A percentile compares a stretch with the other conserved stretches of the same genome.
Conservation (phyloP, 306 rosid species). For the Citrullus amarus region DNA sequence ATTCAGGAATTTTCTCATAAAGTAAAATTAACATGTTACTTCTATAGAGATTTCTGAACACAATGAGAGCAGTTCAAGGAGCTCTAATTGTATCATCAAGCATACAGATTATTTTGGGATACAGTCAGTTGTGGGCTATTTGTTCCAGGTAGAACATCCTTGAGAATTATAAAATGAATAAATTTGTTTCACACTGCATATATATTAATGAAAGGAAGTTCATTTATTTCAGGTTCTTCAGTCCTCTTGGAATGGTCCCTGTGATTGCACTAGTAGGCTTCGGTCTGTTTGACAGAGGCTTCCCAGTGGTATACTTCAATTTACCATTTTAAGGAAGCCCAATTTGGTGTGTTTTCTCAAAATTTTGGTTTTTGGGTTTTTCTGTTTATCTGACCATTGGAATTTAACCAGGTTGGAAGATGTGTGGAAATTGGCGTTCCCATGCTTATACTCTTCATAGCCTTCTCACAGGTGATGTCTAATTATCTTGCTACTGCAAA, state of each 20-base stretch:
- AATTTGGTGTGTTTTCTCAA: neutral
- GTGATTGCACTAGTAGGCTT: conserved; percentile 91
- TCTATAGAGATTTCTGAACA: conserved; percentile 67
- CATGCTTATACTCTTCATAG: conserved; percentile 71
- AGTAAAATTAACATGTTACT: neutral
- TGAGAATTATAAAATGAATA: neutral
- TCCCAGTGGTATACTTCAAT: conserved; percentile 68
- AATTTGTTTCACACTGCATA: neutral
- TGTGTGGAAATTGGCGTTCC: conserved; percentile 97
- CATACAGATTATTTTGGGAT: conserved; percentile 85
- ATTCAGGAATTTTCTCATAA: neutral
- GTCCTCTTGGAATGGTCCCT: conserved; percentile 99
- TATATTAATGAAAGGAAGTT: neutral
- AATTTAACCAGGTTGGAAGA: conserved; percentile 60
- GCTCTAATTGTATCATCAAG: conserved; percentile 86
- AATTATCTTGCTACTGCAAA: neutral
- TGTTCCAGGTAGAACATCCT: conserved; percentile 63
- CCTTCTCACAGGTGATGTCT: conserved; percentile 63
- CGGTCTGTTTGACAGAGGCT: conserved; percentile 93
- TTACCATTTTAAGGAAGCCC: neutral
- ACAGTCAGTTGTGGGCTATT: conserved; percentile 93
- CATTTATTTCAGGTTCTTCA: conserved; percentile 61
- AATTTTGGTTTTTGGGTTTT: neutral
- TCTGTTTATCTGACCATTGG: neutral
- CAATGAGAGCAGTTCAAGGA: conserved; percentile 96